phyloP scores from a whole-genome alignment of 2,329 filamentous ascomycete species.

The Fusarium tjaetaba region DNA sequence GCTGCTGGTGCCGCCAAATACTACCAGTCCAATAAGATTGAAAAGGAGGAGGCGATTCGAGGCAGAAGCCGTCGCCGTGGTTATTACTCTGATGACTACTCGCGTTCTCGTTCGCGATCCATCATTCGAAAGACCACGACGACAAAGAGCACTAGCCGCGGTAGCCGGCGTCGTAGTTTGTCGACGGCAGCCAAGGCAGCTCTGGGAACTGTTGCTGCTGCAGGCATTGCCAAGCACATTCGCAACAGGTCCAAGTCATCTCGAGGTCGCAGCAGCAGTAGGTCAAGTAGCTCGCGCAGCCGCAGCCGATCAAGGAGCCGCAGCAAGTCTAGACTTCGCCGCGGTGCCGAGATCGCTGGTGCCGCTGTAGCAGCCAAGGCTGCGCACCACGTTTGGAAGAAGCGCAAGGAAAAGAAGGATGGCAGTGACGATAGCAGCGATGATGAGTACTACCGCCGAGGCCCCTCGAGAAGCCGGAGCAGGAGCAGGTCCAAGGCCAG shows the following conservation, averaged over 20 bases:
- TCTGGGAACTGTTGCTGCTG: constrained; percentile 66
- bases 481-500: constrained; percentile 63
- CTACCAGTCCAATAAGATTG: constrained; percentile 67
- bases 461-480: constrained; percentile 50
- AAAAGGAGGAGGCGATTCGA: constrained; percentile 67
- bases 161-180: constrained; percentile 57
- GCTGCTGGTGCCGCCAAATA: constrained; percentile 74
- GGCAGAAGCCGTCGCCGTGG: constrained; percentile 63
- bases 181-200: constrained; percentile 66
- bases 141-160: constrained; percentile 49
- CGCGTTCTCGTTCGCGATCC: constrained; percentile 55
- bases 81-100: constrained; percentile 55
- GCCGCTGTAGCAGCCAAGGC: constrained; percentile 69
- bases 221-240: constrained; percentile 67
- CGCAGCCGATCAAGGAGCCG: constrained; percentile 43
- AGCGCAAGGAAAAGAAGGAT: constrained; percentile 69
- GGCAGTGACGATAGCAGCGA: constrained; percentile 49
- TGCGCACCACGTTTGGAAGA: constrained; percentile 70
- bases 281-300: constrained; percentile 38
- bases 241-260: constrained; percentile 61
- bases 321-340: constrained; percentile 59
- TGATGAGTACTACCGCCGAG: constrained; percentile 49
- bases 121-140: constrained; percentile 50
- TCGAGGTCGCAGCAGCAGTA: constrained; percentile 38
- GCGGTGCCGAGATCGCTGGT: constrained; percentile 69